These are phyloP conservation scores for Apiospora malaysiana DNA, from an alignment of 2,329 filamentous ascomycete genomes.

Conservation along the genomic window DNA sequence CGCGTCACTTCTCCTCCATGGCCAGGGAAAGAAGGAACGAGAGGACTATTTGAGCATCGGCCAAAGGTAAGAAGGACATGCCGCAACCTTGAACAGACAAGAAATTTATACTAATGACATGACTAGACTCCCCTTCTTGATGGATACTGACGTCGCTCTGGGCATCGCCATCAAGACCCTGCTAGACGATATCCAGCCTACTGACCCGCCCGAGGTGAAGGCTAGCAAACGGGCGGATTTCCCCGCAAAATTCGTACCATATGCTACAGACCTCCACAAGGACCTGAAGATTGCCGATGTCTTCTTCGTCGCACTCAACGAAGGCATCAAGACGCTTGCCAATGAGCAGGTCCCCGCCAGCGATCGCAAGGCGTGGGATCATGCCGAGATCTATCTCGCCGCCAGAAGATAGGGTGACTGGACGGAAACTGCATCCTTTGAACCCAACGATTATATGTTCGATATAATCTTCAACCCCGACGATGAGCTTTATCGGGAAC, in stretches of 20 bases:
- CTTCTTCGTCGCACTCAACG: slow-evolving; percentile 64
- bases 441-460: too few relatives aligned
- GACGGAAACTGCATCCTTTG: neutral
- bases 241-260: slow-evolving; percentile 61
- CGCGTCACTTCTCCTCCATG: slow-evolving; percentile 80
- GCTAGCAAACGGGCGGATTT: slow-evolving; percentile 55
- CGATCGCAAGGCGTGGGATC: slow-evolving; percentile 60
- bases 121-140: slow-evolving; percentile 68
- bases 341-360: slow-evolving; percentile 51
- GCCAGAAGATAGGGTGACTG: slow-evolving; percentile 33
- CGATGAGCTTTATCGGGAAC: neutral
- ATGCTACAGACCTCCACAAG: slow-evolving; percentile 62
- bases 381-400: slow-evolving; percentile 60
- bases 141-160: slow-evolving; percentile 75
- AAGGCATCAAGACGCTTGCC: slow-evolving; percentile 61
- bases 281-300: slow-evolving; percentile 63
- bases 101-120: slow-evolving; percentile 12
- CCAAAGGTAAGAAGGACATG: slow-evolving; percentile 63
- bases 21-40: slow-evolving; percentile 75
- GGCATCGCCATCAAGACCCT: slow-evolving; percentile 83
- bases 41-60: slow-evolving; percentile 72
- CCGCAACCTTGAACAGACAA: neutral
- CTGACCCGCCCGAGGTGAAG: slow-evolving; percentile 57
- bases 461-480: neutral
- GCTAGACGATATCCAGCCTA: slow-evolving; percentile 71